These are phyloP conservation scores for Leccinum pellstonianum DNA, from an alignment of 768 basidiomycete species.

Conservation along the genomic window DNA sequence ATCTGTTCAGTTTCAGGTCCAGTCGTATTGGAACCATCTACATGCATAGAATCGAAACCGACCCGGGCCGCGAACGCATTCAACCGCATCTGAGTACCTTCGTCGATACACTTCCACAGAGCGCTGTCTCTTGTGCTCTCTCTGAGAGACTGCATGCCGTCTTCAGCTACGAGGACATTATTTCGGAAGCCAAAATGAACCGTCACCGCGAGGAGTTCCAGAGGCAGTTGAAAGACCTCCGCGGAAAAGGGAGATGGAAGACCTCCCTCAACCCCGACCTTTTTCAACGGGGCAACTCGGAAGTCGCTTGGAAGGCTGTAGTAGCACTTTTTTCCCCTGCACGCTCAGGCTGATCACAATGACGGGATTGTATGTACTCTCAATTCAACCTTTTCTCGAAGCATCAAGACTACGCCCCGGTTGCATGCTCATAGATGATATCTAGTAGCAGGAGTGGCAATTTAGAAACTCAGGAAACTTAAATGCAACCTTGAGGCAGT, in stretches of 20 bases:
- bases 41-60: slow-evolving; percentile 12
- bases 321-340: too few species aligned
- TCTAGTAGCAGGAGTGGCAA: too few species aligned
- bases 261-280: neutral
- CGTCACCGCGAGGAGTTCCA: neutral
- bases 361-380: too few species aligned
- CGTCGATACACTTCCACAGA: slow-evolving; percentile 5
- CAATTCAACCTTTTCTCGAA: too few species aligned
- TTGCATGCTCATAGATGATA: too few species aligned
- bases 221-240: neutral
- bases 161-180: neutral
- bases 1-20: slow-evolving; percentile 7
- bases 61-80: neutral
- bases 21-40: slow-evolving; percentile 15
- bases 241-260: neutral
- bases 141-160: slow-evolving; percentile 8
- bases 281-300: too few species aligned
- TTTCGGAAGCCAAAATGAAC: rapidly evolving
- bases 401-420: too few species aligned
- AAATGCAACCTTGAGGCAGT: too few species aligned
- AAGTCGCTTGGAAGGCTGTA: too few species aligned
- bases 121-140: neutral
- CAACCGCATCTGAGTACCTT: slow-evolving; percentile 13
- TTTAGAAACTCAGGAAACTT: too few species aligned
- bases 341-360: too few species aligned